Base-by-base conservation (phyloP, 2,329 filamentous ascomycete species). In the Sporothrix curviconia region DNA sequence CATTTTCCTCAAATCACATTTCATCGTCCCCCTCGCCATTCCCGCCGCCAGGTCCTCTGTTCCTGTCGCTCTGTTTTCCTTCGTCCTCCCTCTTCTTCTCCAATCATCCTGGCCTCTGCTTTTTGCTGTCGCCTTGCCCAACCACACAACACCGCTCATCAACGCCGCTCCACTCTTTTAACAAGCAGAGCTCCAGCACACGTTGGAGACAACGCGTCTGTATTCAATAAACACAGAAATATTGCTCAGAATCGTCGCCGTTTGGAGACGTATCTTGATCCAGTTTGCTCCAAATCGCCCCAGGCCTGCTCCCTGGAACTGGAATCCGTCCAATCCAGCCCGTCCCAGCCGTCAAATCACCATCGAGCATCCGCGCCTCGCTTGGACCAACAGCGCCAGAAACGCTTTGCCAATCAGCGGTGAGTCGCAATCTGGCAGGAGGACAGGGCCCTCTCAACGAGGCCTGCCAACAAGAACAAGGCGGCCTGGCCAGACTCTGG, bases 1-100 rank as follows among this genome's bases (percentile, higher is more conserved):
- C n/a, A 43, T 56, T 56, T 56, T 74, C 73, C 73, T 78, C 77
- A 78, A 78, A 78, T 79, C 76, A 79, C 69, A 71, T 75, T 70
- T 70, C 73, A 69, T 70, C 54, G 43, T 49, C 19, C 22, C 15
- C 25, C 17, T n/a, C 11, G 11, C 32, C n/a, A n/a, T n/a, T n/a
- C n/a, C n/a, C n/a, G n/a, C n/a, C n/a, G n/a, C n/a, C n/a, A n/a
- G n/a, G n/a, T 51, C 34, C 34, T 28, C 2, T 19, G 14, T 46
- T 30, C 22, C 15, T 22, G n/a, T 47, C 14, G 9, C 53, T 19
- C 37, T 42, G 22, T 32, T 24, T 40, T 47, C 40, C 46, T 12
- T 24, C 37, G 19, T 47, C 72, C 69, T 74, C 73, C 66, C 66
- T 69, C 69, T 66, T 67, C 72, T 69, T 67, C 71, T 75, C 76